Conservation (phyloP, 164 flowering plant species). For the Litsea cubeba region DNA sequence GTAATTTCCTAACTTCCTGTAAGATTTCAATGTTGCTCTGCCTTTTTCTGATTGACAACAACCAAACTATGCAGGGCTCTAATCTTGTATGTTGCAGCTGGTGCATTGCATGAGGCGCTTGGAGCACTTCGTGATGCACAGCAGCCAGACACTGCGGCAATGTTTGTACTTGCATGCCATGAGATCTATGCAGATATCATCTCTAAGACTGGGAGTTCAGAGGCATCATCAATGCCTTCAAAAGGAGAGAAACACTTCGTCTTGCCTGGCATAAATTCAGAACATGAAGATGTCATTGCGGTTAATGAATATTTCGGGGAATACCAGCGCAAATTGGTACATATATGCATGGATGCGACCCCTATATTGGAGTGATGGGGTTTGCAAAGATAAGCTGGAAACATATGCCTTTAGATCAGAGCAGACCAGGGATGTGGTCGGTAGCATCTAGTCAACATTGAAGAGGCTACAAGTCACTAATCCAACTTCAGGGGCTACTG, state of each 20-base stretch:
- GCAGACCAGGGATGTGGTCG: no score
- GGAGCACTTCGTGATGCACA: constrained; percentile 90
- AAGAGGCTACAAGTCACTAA: not conserved
- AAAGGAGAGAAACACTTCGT: constrained; percentile 19
- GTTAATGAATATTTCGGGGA: constrained; percentile 83
- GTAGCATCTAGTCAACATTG: no score
- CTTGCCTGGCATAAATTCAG: constrained; percentile 58
- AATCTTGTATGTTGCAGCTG: constrained; percentile 86
- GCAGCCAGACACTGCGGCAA: constrained; percentile 93
- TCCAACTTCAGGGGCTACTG: not conserved
- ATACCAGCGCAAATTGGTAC: constrained; percentile 87
- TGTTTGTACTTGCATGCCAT: constrained; percentile 87
- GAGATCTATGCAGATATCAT: constrained; percentile 55
- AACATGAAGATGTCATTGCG: constrained; percentile 72
- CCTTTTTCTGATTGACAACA: not conserved
- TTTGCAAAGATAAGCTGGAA: not conserved
- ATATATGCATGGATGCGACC: constrained; percentile 89
- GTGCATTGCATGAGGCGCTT: constrained; percentile 85
- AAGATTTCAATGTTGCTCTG: not conserved
- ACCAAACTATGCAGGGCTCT: constrained; percentile 64
- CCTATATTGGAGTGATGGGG: constrained; percentile 50
- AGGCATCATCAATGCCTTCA: constrained; percentile 26
- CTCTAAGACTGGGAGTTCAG: constrained; percentile 31
- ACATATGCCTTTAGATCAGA: not conserved
- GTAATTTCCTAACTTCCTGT: no score